Evolutionary conservation across 352 stramenopile species (phyloP).

Genomic region (Globisporangium cystogenes): DNA sequence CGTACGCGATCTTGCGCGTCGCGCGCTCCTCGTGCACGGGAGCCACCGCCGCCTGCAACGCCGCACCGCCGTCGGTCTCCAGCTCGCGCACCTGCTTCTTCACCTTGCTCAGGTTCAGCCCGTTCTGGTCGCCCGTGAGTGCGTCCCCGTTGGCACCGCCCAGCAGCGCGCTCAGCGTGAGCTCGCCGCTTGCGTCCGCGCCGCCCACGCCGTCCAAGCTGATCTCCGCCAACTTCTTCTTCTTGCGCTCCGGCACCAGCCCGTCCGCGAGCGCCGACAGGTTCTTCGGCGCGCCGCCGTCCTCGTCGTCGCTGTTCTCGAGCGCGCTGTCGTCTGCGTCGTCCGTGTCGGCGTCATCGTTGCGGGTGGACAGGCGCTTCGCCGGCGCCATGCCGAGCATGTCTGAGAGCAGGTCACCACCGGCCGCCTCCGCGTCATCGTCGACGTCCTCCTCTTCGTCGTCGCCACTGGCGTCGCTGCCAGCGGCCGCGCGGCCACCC

Average conservation of each 20-base stretch:
- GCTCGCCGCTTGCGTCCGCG: constrained; percentile 12
- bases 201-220: constrained; percentile 28
- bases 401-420: constrained; percentile 69
- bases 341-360: constrained; percentile 21
- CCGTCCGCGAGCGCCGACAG: constrained; percentile 42
- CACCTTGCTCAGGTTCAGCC: constrained; percentile 46
- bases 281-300: constrained; percentile 33
- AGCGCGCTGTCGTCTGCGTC: constrained; percentile 21
- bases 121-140: constrained; percentile 16
- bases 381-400: constrained; percentile 58
- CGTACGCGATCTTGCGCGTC: constrained; percentile 87
- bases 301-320: constrained; percentile 35
- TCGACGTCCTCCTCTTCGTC: constrained; percentile 26
- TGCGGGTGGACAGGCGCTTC: constrained; percentile 40
- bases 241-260: constrained; percentile 39
- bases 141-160: constrained; percentile 18
- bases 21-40: constrained; percentile 83
- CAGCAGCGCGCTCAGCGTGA: constrained; percentile 41
- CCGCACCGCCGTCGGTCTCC: constrained; percentile 48
- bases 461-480: constrained; percentile 9
- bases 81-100: constrained; percentile 72
- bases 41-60: constrained; percentile 59
- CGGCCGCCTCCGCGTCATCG: constrained; percentile 20
- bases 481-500: constrained; percentile 8
- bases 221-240: constrained; percentile 53